Evolutionary conservation across 108 stramenopile genomes (phyloP).

Genomic region (Thalassiosira profunda): DNA sequence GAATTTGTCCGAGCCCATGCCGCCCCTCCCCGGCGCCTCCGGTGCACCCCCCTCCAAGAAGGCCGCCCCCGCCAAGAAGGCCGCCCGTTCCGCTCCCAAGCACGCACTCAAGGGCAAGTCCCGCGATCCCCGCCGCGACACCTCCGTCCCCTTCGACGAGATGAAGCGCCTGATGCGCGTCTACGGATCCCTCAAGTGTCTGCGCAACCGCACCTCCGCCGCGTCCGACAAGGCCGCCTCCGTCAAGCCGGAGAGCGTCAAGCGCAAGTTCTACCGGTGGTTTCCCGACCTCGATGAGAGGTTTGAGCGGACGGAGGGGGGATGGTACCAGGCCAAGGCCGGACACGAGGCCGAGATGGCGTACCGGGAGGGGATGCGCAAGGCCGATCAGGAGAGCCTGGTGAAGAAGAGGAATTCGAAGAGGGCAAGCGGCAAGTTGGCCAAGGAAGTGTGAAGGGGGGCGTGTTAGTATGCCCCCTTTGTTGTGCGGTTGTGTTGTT

Average conservation of each 20-base stretch:
- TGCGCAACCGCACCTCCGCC: not conserved
- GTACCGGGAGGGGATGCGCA: constrained; percentile 7
- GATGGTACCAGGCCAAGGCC: constrained; percentile 8
- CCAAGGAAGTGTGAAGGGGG: too few relatives aligned
- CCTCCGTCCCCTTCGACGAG: constrained; percentile 8
- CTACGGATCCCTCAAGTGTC: constrained; percentile 1
- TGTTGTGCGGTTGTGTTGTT: too few relatives aligned
- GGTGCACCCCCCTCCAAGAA: not conserved
- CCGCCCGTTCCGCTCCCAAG: constrained; percentile 1
- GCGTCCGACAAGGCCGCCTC: not conserved
- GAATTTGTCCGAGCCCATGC: not conserved
- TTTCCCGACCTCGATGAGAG: constrained; percentile 48
- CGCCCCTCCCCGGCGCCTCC: not conserved
- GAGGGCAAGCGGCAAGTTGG: not conserved
- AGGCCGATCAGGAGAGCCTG: not conserved
- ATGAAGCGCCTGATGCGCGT: constrained; percentile 9
- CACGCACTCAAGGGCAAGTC: constrained; percentile 15
- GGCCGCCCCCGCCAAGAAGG: constrained; percentile 12
- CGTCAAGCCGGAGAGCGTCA: constrained; percentile 7
- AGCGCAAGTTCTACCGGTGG: constrained; percentile 49
- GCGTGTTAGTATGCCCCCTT: too few relatives aligned
- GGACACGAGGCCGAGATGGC: constrained; percentile 15
- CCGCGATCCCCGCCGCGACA: constrained; percentile 14
- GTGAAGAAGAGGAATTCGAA: constrained; percentile 8
- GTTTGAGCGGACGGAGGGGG: constrained; percentile 17